phyloP scores from a whole-genome alignment of 2,329 filamentous ascomycete genomes.

The Byssoonygena ceratinophila region DNA sequence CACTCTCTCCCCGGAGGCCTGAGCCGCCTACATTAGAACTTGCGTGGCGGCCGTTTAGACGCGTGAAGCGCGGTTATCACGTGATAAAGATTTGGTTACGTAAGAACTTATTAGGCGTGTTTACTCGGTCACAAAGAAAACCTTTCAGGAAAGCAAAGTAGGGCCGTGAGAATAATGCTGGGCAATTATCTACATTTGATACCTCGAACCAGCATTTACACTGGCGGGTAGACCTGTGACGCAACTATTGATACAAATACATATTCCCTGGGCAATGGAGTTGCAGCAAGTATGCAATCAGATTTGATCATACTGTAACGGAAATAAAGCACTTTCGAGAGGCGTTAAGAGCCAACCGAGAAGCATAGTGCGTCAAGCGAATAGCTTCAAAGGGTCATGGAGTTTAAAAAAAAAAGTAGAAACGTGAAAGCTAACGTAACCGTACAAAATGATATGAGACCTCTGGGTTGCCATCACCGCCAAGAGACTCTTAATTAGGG shows the following conservation, averaged over 20 bases:
- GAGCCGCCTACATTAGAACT: neutral
- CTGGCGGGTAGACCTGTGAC: neutral
- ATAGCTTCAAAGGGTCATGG: conserved; percentile 2
- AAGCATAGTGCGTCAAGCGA: neutral
- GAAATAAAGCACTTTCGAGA: neutral
- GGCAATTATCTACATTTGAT: neutral
- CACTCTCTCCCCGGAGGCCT: neutral
- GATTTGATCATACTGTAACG: neutral
- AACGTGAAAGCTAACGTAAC: neutral
- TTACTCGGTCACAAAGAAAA: too few relatives aligned
- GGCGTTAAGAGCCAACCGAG: neutral
- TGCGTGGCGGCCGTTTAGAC: neutral
- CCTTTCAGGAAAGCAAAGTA: too few relatives aligned
- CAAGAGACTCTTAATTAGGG: neutral
- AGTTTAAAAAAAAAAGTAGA: conserved; percentile 3
- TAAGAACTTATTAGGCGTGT: too few relatives aligned
- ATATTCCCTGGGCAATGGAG: neutral
- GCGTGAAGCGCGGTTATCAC: too few relatives aligned
- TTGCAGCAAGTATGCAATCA: neutral
- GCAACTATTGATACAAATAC: conserved; percentile 7
- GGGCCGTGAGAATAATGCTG: too few relatives aligned
- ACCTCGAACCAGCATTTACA: neutral
- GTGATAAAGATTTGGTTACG: too few relatives aligned
- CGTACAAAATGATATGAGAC: conserved; percentile 3
- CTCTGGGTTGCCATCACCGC: neutral